Conservation (phyloP, 2,329 filamentous ascomycete genomes). For the Hirsutella thompsonii region DNA sequence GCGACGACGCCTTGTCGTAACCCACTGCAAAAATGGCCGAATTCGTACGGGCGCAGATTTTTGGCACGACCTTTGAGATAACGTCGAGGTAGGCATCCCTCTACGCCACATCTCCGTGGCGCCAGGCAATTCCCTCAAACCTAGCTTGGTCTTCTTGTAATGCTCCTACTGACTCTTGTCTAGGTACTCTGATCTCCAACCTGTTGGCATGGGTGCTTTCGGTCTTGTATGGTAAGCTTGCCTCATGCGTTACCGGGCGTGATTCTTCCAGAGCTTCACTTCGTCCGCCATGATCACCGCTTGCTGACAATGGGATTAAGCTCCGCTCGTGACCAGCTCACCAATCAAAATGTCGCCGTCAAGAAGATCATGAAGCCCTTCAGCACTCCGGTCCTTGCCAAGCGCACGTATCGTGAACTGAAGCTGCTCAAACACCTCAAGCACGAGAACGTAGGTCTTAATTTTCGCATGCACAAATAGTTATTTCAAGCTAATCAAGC, state of each 20-base stretch:
- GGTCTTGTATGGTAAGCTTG: conserved; percentile 80
- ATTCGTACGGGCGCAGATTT: conserved; percentile 98
- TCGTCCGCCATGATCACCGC: too few species aligned
- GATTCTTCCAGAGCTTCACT: too few species aligned
- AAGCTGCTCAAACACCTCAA: conserved; percentile 94
- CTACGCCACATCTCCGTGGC: not conserved
- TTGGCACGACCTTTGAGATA: conserved; percentile 98
- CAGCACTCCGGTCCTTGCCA: conserved; percentile 95
- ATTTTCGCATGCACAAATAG: conserved; percentile 2
- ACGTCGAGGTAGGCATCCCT: conserved; percentile 65
- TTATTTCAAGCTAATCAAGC: not conserved
- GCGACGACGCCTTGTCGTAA: not conserved
- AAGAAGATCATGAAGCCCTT: conserved; percentile 99
- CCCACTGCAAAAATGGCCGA: conserved; percentile 69
- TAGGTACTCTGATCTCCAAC: conserved; percentile 95
- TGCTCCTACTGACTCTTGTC: not conserved
- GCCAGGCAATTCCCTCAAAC: too few species aligned
- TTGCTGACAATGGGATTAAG: conserved; percentile 28
- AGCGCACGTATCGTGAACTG: conserved; percentile 93
- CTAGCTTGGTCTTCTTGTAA: not conserved
- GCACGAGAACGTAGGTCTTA: conserved; percentile 75
- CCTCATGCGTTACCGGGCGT: not conserved
- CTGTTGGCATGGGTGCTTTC: conserved; percentile 98
- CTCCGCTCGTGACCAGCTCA: conserved; percentile 96
- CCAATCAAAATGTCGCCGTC: conserved; percentile 88